A percentile compares a stretch with the other conserved stretches of the same genome.
phyloP scores from a whole-genome alignment of 148 eudicot species.

The Pouteria glomerata region DNA sequence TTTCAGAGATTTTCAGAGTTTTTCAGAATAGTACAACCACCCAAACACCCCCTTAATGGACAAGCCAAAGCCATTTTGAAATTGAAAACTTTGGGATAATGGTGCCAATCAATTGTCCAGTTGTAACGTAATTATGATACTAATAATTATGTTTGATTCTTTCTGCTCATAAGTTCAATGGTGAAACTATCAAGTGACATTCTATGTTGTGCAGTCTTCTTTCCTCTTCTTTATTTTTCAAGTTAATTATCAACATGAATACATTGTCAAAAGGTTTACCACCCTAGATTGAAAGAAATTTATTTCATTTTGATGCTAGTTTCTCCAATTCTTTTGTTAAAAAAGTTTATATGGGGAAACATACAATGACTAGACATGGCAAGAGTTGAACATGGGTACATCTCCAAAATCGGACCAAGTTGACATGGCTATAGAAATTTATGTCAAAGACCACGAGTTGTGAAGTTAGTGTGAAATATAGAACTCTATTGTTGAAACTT shows the following conservation, averaged over 20 bases:
- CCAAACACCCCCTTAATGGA: no score
- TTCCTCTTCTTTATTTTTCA: neutral
- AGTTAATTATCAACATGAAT: neutral
- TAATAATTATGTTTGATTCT: no score
- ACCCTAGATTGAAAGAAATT: no score
- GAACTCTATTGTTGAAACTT: neutral
- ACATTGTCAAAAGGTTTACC: no score
- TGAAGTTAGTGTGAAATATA: neutral
- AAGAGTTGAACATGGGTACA: neutral
- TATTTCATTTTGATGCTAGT: no score
- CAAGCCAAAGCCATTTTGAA: no score
- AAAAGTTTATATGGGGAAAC: neutral
- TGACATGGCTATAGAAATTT: neutral
- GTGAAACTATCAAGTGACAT: neutral
- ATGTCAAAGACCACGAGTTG: neutral
- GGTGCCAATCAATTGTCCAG: neutral
- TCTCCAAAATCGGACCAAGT: neutral
- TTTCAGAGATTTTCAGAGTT: no score
- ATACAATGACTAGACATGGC: neutral
- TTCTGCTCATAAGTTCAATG: neutral
- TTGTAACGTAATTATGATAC: neutral
- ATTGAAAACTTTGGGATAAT: neutral
- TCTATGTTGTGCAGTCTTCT: neutral
- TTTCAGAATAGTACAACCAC: no score
- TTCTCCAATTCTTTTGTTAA: no score